Evolutionary conservation across 139 green algal species (phyloP).

Genomic region (Chlorella sp.): DNA sequence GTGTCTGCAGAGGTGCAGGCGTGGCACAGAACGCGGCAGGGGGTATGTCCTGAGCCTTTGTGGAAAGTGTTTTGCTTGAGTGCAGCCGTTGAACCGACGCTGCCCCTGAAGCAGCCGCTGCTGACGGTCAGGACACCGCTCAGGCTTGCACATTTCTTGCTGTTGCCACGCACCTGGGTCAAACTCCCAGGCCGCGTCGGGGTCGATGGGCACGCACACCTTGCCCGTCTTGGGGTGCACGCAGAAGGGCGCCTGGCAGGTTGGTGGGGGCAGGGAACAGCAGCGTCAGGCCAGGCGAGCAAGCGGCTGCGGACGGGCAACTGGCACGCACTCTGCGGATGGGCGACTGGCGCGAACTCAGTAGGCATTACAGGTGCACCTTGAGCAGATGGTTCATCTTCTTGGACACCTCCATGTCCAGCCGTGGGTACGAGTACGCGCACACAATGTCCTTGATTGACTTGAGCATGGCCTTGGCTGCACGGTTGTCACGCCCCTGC

Average conservation of each 20-base stretch:
- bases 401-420: slow-evolving; percentile 99
- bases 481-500: neutral
- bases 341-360: no score
- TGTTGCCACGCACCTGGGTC: slow-evolving; percentile 70
- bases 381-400: slow-evolving; percentile 99
- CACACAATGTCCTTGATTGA: slow-evolving; percentile 80
- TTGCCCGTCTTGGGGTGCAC: slow-evolving; percentile 99
- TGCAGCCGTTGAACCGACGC: no score
- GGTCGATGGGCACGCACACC: slow-evolving; percentile 97
- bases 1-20: no score
- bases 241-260: slow-evolving; percentile 90
- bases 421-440: slow-evolving; percentile 91
- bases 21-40: no score
- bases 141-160: no score
- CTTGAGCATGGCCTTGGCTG: neutral
- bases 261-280: slow-evolving; percentile 3
- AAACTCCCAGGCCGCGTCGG: slow-evolving; percentile 77
- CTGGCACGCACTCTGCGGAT: no score
- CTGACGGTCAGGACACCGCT: no score
- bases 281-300: no score
- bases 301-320: no score
- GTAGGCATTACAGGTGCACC: slow-evolving; percentile 37
- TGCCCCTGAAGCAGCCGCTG: no score
- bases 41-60: no score
- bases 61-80: no score